Conservation (phyloP, 371 early-diverging fungal species). For the Mortierella sp. region DNA sequence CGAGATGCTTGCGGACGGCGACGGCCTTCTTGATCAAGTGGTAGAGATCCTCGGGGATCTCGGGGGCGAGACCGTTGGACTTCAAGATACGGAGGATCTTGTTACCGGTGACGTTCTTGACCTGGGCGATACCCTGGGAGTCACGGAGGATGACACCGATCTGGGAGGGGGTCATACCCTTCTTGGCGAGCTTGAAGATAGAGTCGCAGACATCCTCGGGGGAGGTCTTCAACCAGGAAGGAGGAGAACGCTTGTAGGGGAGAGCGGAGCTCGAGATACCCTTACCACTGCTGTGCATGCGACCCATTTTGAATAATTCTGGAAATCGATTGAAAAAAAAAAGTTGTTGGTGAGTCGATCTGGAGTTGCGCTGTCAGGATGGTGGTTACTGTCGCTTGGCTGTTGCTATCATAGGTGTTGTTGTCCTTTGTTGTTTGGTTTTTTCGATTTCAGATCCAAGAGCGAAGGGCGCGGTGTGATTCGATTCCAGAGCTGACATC, state of each 20-base stretch:
- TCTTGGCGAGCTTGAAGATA: constrained; percentile 99
- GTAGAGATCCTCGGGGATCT: constrained; percentile 99
- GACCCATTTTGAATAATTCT: constrained; percentile 84
- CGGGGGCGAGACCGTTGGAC: constrained; percentile 94
- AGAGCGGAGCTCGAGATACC: constrained; percentile 99
- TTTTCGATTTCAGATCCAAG: constrained; percentile 12
- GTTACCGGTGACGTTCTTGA: constrained; percentile 96
- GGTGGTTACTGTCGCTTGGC: not conserved
- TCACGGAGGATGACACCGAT: constrained; percentile 99
- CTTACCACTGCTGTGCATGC: constrained; percentile 95
- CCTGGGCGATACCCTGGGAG: constrained; percentile 98
- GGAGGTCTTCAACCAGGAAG: constrained; percentile 98
- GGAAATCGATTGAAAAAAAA: not conserved
- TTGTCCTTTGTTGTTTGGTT: not conserved
- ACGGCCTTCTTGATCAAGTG: constrained; percentile 99
- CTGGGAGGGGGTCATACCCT: constrained; percentile 99
- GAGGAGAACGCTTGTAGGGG: constrained; percentile 99
- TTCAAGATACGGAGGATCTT: constrained; percentile 96
- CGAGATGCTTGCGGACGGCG: constrained; percentile 99
- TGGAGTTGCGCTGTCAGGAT: not conserved
- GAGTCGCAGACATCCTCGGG: constrained; percentile 97
- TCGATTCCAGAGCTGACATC: not conserved
- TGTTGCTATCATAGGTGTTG: not conserved
- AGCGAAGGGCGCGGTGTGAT: not conserved
- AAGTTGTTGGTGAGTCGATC: constrained; percentile 8